Percentiles rank a stretch among this genome's conserved stretches.
These are phyloP conservation scores for Lactifluus hygrophoroides DNA, from an alignment of 768 basidiomycete species.

Conservation along the genomic window DNA sequence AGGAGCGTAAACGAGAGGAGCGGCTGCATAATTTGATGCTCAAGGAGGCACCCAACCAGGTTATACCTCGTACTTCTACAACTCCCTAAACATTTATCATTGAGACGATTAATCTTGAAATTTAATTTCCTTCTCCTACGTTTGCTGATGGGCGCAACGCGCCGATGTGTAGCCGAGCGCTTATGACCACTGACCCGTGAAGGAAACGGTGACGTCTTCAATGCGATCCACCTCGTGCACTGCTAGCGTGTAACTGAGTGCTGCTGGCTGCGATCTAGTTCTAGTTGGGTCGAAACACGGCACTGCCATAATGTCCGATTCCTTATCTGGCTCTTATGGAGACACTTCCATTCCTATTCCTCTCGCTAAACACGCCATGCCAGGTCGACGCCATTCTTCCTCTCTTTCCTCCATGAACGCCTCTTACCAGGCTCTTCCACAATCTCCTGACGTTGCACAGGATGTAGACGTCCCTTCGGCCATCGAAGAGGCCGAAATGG, in stretches of 20 bases:
- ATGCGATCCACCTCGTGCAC: no score
- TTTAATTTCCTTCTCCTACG: no score
- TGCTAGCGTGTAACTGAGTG: no score
- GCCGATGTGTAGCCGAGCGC: no score
- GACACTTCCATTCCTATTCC: neutral
- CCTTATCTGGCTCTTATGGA: neutral
- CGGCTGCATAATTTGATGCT: conserved; percentile 28
- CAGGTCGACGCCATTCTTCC: conserved; percentile 9
- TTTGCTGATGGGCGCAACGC: no score
- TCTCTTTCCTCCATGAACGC: conserved; percentile 2
- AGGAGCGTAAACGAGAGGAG: conserved; percentile 25
- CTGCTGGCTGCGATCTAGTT: no score
- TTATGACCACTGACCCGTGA: no score
- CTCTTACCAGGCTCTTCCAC: conserved; percentile 13
- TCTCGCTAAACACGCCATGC: neutral
- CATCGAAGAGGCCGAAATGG: conserved; percentile 4
- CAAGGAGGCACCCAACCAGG: conserved; percentile 26
- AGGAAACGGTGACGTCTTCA: no score
- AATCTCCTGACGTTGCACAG: conserved; percentile 1
- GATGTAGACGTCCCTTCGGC: conserved; percentile 1
- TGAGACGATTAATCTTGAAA: no score
- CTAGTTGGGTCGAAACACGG: no score
- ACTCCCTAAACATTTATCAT: no score
- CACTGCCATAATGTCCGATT: neutral
- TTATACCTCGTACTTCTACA: conserved; percentile 19